phyloP scores from a whole-genome alignment of 352 stramenopile genomes.

The Globisporangium radiosum region DNA sequence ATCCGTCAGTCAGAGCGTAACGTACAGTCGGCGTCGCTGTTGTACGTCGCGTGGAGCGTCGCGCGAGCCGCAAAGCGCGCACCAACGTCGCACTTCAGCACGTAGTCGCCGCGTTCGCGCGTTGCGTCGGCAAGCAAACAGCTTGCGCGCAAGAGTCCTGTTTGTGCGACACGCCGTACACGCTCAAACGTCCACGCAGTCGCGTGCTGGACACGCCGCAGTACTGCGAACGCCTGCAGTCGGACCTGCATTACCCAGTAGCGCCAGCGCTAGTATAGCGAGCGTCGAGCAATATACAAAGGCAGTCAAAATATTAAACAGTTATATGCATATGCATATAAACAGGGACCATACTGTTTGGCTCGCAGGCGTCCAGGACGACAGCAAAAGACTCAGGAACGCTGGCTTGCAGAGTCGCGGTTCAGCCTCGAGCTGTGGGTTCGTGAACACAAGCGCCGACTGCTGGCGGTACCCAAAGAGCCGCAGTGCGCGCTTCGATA shows the following conservation, averaged over 20 bases:
- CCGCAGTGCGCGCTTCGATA: slow-evolving; percentile 42
- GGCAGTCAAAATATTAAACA: not conserved
- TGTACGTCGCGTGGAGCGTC: slow-evolving; percentile 50
- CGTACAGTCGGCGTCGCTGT: slow-evolving; percentile 66
- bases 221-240: slow-evolving; percentile 26
- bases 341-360: slow-evolving; percentile 24
- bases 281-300: not conserved
- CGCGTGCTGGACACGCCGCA: slow-evolving; percentile 24
- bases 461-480: slow-evolving; percentile 67
- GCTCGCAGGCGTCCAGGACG: slow-evolving; percentile 26
- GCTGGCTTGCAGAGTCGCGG: slow-evolving; percentile 35
- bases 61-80: slow-evolving; percentile 43
- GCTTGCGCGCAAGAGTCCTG: slow-evolving; percentile 36
- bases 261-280: slow-evolving; percentile 32
- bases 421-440: slow-evolving; percentile 28
- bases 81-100: slow-evolving; percentile 60
- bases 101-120: slow-evolving; percentile 47
- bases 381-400: slow-evolving; percentile 43
- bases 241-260: slow-evolving; percentile 24
- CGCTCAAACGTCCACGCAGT: slow-evolving; percentile 22
- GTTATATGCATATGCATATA: too few relatives aligned
- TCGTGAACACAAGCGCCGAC: slow-evolving; percentile 30
- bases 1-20: not conserved
- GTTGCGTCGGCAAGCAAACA: slow-evolving; percentile 30
- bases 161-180: slow-evolving; percentile 28